Percentiles rank a stretch among this genome's conserved stretches.
phyloP scores from a whole-genome alignment of 768 basidiomycete species.

The Coprinopsis strossmayeri region DNA sequence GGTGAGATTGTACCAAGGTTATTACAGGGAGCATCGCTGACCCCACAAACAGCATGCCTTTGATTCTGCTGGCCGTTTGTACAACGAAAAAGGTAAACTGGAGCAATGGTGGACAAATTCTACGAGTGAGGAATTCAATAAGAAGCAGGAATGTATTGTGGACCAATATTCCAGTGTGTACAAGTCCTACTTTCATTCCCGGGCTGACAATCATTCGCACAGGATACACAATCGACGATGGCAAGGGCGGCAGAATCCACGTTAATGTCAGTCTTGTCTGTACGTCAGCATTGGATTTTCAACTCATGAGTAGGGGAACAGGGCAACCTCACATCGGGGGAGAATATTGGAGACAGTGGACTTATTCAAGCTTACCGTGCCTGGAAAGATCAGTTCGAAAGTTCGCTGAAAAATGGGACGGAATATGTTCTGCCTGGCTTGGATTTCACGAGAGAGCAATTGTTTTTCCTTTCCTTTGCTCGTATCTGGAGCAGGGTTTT shows the following conservation, averaged over 20 bases:
- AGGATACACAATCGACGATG: conserved; percentile 83
- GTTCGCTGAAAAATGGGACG: conserved; percentile 47
- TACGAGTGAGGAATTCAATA: conserved; percentile 79
- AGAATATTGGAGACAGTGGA: conserved; percentile 86
- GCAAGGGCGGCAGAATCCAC: conserved; percentile 74
- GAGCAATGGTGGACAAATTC: conserved; percentile 91
- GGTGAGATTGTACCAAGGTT: conserved; percentile 32
- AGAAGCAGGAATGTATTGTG: conserved; percentile 83
- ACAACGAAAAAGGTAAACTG: conserved; percentile 84
- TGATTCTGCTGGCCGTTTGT: conserved; percentile 84
- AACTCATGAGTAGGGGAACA: conserved; percentile 19
- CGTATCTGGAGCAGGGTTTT: conserved; percentile 83
- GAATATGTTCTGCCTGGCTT: conserved; percentile 83
- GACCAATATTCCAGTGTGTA: conserved; percentile 77
- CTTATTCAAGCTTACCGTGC: conserved; percentile 85
- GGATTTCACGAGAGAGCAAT: conserved; percentile 78
- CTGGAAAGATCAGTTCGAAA: conserved; percentile 74
- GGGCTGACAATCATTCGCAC: conserved; percentile 3
- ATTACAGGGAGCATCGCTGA: neutral
- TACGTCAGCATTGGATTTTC: conserved; percentile 1
- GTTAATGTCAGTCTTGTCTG: conserved; percentile 59
- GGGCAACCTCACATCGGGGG: conserved; percentile 88
- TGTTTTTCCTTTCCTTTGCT: conserved; percentile 91
- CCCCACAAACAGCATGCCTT: conserved; percentile 63
- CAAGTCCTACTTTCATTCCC: neutral